Conservation (phyloP, 129 eudicot species). For the Flaveria linearis region DNA sequence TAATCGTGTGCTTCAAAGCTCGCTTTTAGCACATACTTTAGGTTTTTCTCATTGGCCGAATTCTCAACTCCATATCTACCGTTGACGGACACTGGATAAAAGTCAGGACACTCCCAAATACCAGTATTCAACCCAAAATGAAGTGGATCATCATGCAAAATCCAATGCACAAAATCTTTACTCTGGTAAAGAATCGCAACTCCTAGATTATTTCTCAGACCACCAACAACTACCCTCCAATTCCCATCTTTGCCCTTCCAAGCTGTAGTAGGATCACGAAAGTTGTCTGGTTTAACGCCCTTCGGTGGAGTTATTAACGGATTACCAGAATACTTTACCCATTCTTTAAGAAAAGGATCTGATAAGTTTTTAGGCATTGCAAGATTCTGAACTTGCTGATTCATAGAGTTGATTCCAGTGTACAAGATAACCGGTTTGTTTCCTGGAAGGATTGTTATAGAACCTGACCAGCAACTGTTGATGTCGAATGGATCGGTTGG, state of each 20-base stretch:
- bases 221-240: conserved; percentile 43
- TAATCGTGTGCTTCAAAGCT: conserved; percentile 30
- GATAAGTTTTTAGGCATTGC: conserved; percentile 43
- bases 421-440: conserved; percentile 42
- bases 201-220: conserved; percentile 23
- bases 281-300: conserved; percentile 23
- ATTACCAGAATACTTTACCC: conserved; percentile 39
- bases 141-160: conserved; percentile 33
- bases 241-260: conserved; percentile 41
- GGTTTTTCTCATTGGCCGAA: conserved; percentile 3
- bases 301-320: conserved; percentile 40
- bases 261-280: conserved; percentile 43
- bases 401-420: conserved; percentile 35
- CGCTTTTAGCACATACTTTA: conserved; percentile 45
- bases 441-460: conserved; percentile 37
- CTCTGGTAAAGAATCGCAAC: conserved; percentile 38
- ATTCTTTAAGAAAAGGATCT: conserved; percentile 44
- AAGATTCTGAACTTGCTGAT: conserved; percentile 42
- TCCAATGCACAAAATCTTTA: conserved; percentile 40
- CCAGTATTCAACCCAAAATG: conserved; percentile 29
- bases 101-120: conserved; percentile 44
- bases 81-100: conserved; percentile 37
- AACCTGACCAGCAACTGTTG: conserved; percentile 42
- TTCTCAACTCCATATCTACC: conserved; percentile 37
- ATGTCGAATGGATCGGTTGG: conserved; percentile 34